A percentile compares a stretch with the other conserved stretches of the same genome.
These are phyloP conservation scores for Eragrostis tef DNA, from an alignment of 202 grass and related monocot genomes.

Conservation along the genomic window DNA sequence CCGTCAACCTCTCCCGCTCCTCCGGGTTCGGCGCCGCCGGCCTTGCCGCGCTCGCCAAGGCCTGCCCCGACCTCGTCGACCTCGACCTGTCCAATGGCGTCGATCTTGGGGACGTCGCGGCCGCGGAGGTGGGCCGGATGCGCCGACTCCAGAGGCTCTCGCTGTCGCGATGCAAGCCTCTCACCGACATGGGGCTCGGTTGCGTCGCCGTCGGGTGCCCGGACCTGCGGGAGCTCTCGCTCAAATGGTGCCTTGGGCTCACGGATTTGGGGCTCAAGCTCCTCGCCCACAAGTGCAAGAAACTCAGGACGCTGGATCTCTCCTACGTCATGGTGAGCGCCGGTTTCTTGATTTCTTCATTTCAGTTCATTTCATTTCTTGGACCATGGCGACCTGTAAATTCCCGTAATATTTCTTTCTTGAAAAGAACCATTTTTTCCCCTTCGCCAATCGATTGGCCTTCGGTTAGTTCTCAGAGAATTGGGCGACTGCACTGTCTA, in stretches of 20 bases:
- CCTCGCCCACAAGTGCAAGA: conserved; percentile 72
- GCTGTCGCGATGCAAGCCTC: conserved; percentile 63
- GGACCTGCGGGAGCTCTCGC: conserved; percentile 64
- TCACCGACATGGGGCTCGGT: conserved; percentile 82
- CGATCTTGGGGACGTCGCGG: conserved; percentile 61
- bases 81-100: conserved; percentile 78
- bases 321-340: conserved; percentile 75
- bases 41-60: conserved; percentile 49
- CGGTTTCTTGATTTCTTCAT: conserved; percentile 5
- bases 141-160: conserved; percentile 47
- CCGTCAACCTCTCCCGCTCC: conserved; percentile 73
- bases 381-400: background rate
- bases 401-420: background rate
- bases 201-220: conserved; percentile 81
- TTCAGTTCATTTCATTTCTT: background rate
- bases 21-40: conserved; percentile 56
- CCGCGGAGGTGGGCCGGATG: conserved; percentile 54
- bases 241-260: conserved; percentile 78
- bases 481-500: conserved; percentile 8
- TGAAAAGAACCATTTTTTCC: background rate
- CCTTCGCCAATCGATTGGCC: background rate
- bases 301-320: conserved; percentile 66
- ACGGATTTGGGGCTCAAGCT: conserved; percentile 73
- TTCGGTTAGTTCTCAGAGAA: conserved; percentile 9
- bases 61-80: conserved; percentile 56